Evolutionary conservation across 164 flowering plant species (phyloP).

Genomic region (Liquidambar formosana): DNA sequence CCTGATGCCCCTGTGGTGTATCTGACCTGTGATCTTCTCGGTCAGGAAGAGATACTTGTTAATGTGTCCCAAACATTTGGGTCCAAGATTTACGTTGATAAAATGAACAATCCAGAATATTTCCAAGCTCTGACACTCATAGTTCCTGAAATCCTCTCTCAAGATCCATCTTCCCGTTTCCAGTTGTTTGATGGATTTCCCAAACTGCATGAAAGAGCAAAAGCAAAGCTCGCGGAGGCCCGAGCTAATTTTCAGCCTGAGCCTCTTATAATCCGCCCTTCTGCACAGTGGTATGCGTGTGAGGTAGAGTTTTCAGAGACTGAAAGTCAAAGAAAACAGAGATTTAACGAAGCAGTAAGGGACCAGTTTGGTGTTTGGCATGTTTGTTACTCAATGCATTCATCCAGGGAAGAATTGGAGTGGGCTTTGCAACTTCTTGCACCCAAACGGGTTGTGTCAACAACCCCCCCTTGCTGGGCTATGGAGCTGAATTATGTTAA

Average conservation of each 20-base stretch:
- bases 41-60: slow-evolving; percentile 76
- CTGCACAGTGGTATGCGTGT: slow-evolving; percentile 84
- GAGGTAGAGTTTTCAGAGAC: slow-evolving; percentile 39
- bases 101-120: slow-evolving; percentile 44
- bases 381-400: slow-evolving; percentile 86
- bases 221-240: slow-evolving; percentile 56
- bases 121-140: slow-evolving; percentile 43
- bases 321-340: slow-evolving; percentile 33
- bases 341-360: slow-evolving; percentile 48
- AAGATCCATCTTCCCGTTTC: slow-evolving; percentile 71
- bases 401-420: slow-evolving; percentile 80
- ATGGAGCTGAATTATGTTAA: slow-evolving; percentile 75
- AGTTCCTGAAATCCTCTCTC: slow-evolving; percentile 63
- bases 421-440: slow-evolving; percentile 78
- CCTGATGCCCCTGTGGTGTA: slow-evolving; percentile 73
- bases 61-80: slow-evolving; percentile 77
- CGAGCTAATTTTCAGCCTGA: slow-evolving; percentile 49
- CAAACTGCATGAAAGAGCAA: slow-evolving; percentile 62
- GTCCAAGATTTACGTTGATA: slow-evolving; percentile 72
- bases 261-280: slow-evolving; percentile 86
- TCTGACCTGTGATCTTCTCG: slow-evolving; percentile 80
- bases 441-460: slow-evolving; percentile 81
- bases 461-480: slow-evolving; percentile 73
- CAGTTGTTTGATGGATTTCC: slow-evolving; percentile 74
- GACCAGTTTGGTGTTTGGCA: slow-evolving; percentile 87